Base-by-base conservation (phyloP, 805 yeast genomes). In the Schwanniomyces occidentalis region DNA sequence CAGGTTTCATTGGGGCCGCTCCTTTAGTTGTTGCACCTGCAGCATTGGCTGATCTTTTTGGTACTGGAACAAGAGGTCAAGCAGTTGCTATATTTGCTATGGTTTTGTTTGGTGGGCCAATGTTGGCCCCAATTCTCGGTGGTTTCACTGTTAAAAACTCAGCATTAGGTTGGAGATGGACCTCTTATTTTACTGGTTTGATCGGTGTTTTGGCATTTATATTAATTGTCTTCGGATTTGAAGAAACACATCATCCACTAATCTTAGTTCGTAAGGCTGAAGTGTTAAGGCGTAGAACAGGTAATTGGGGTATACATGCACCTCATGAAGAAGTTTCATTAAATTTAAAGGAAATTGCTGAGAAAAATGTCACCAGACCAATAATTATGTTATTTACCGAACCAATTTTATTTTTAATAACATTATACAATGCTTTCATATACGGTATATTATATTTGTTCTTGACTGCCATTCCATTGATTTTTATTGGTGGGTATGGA, bases 21-120 rank as follows among this genome's bases (percentile, higher is more conserved):
- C 88, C 95, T 1, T 59, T 89, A 51, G 91, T 85, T 17, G 87
- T 86, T 25, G 58, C 93, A 7, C 95, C 95, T 17, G 96, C 95
- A 31, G 75, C 83, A 0, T 82, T 87, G 67, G 85, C 95, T 6
- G 96, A 89, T 58, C 71, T 87, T 71, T 87, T 79, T 54, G 76
- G 75, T 45, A 78, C 79, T 38, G 56, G 56, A 23, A 54, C 69
- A 16, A 76, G 96, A 62, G 96, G 96, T 48, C 74, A 71, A 32
- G 95, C 95, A 13, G 69, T 87, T 48, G 68, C 82, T 7, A 44
- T 82, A 12, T 89, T 88, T 49, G 70, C 87, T 1, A 71, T 85
- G 65, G 78, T 82, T 29, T 86, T 87, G 22, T 84, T 85, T 39
- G 69, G 67, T 46, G 93, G 95, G 38, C 96, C 96, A 14, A 71